Conservation (phyloP, 2,329 filamentous ascomycete genomes). For the Spiromastix sp. region DNA sequence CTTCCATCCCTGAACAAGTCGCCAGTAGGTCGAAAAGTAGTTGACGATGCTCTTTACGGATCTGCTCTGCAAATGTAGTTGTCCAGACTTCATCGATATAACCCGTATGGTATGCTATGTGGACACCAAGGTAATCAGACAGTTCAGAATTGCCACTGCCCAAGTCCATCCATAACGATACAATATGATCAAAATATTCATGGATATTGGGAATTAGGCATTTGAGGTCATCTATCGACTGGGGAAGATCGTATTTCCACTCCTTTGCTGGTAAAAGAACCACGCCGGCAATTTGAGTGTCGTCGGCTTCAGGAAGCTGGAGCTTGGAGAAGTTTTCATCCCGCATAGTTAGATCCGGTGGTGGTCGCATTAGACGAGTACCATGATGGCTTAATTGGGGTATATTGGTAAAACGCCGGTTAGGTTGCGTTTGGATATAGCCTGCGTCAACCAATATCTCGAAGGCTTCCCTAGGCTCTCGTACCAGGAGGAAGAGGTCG, state of each 20-base stretch:
- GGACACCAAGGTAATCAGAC: conserved; percentile 1
- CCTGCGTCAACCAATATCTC: conserved; percentile 1
- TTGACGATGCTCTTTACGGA: conserved; percentile 1
- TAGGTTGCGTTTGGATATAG: conserved; percentile 2
- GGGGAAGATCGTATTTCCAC: not conserved
- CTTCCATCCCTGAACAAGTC: conserved; percentile 7
- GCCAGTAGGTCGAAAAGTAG: conserved; percentile 4
- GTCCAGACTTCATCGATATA: conserved; percentile 3
- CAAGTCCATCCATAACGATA: conserved; percentile 1
- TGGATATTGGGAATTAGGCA: conserved; percentile 1
- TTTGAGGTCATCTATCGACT: not conserved
- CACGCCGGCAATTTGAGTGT: not conserved
- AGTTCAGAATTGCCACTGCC: not conserved
- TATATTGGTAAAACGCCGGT: not conserved
- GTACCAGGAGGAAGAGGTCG: conserved; percentile 11
- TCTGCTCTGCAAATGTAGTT: not conserved
- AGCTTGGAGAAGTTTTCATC: too few relatives aligned
- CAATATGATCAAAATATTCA: not conserved
- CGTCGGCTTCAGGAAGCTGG: not conserved
- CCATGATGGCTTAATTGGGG: not conserved
- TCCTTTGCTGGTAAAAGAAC: too few relatives aligned
- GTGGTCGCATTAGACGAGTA: not conserved
- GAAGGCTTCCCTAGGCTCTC: not conserved
- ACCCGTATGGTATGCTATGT: not conserved
- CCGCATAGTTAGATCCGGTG: too few relatives aligned